Percentiles rank a stretch among this genome's conserved stretches.
Evolutionary conservation across 768 basidiomycete genomes (phyloP).

Genomic region (Lactarius sanguifluus): DNA sequence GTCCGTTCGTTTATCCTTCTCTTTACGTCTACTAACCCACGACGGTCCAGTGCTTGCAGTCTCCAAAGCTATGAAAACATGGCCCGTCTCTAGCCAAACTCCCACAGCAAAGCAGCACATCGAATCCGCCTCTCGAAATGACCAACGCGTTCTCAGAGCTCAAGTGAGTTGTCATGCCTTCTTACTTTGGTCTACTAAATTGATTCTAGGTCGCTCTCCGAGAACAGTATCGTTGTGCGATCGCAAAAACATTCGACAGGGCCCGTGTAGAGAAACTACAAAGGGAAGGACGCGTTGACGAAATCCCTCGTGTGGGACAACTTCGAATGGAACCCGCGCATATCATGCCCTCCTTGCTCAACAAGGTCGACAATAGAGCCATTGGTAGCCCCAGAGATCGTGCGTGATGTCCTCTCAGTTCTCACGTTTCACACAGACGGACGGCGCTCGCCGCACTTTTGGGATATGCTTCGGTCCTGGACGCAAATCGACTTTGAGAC

Average conservation of each 20-base stretch:
- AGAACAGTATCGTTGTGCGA: too few species aligned
- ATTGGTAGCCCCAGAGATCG: background rate
- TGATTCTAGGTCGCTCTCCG: too few species aligned
- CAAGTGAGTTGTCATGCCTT: too few species aligned
- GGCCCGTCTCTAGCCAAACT: background rate
- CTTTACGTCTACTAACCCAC: too few species aligned
- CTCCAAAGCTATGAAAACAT: too few species aligned
- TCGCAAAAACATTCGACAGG: too few species aligned
- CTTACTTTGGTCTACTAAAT: too few species aligned
- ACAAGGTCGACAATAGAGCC: background rate
- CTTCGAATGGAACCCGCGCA: background rate
- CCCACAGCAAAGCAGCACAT: background rate
- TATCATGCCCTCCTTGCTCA: background rate
- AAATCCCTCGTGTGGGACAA: background rate
- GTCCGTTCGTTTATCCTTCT: too few species aligned
- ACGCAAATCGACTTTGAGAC: background rate
- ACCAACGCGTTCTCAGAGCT: too few species aligned
- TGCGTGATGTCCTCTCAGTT: background rate
- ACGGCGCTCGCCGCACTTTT: background rate
- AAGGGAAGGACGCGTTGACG: background rate
- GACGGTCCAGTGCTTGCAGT: too few species aligned
- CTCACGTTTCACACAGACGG: background rate
- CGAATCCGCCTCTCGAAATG: background rate
- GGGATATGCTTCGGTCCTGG: background rate
- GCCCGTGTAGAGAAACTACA: background rate